These are phyloP conservation scores for Mucor indicus DNA, from an alignment of 371 early-diverging fungal genomes.

Conservation along the genomic window DNA sequence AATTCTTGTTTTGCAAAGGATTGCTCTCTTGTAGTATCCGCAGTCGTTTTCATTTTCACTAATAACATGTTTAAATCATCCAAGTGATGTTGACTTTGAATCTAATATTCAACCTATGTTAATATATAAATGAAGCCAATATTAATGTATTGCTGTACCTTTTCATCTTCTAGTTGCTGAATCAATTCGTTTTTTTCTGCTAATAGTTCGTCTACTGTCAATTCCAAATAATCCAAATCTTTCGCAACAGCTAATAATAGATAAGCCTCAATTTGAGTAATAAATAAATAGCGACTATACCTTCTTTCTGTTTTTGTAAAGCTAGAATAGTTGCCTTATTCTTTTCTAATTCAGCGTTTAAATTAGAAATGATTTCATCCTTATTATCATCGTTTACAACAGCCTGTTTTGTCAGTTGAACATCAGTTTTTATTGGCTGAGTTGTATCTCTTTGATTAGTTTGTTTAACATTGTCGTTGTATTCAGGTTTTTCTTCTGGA, in stretches of 20 bases:
- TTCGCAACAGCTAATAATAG: conserved; percentile 31
- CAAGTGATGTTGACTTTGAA: conserved; percentile 17
- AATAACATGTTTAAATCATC: conserved; percentile 16
- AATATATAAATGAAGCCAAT: not conserved
- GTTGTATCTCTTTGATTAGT: too few species aligned
- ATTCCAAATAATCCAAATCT: conserved; percentile 44
- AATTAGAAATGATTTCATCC: not conserved
- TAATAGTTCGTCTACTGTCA: conserved; percentile 50
- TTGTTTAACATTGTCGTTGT: too few species aligned
- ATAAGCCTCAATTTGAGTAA: not conserved
- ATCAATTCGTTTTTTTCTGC: conserved; percentile 36
- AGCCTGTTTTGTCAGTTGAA: not conserved
- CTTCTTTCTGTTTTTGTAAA: conserved; percentile 25
- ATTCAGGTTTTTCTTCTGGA: too few species aligned
- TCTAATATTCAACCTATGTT: not conserved
- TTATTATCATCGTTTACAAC: not conserved
- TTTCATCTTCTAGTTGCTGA: conserved; percentile 38
- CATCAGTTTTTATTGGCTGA: too few species aligned
- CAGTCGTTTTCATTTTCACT: conserved; percentile 16
- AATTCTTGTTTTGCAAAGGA: conserved; percentile 18
- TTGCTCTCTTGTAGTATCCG: conserved; percentile 23
- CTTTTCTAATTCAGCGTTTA: conserved; percentile 15
- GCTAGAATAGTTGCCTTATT: conserved; percentile 13
- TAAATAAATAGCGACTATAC: not conserved
- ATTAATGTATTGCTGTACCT: conserved; percentile 16